Base-by-base conservation (phyloP, 1,284 basidiomycete species). In the Gomphus sp. region DNA sequence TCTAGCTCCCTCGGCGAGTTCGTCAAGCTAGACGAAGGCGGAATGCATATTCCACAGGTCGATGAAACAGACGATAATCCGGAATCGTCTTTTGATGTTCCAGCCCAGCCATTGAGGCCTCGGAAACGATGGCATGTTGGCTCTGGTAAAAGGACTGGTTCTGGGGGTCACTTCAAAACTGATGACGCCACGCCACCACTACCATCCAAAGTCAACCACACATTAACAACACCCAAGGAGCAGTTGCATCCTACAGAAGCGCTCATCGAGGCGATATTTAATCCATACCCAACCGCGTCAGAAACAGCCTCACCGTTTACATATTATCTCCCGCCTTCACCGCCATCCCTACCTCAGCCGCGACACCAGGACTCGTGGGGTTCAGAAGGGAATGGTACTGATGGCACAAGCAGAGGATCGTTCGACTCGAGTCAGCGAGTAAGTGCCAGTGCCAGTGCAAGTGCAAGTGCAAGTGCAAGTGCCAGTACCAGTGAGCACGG, bases 261-360 rank as follows among this genome's bases (percentile, higher is more conserved):
- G 52, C 76, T 90, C 52, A 89, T 90, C 63, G 88, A 90, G 60
- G 82, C 86, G 8, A 69, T 90, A 33, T 90, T 90, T 68, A 90
- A 90, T 64, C 87, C 4, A 74, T 78, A 2, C 75, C 75, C 9
- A 12, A 76, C 71, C 6, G 73, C 79, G 16, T 72, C 68, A 22
- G 64, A 66, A n/a, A 70, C 71, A 37, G 74, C 79, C 56, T 76
- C 74, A 16, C 85, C 85, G 9, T 87, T 87, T 69, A 86, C 84
- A 34, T 76, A 81, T 60, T 81, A 76, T 61, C 69, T 61, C 62
- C 58, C 51, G 53, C 60, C 60, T 59, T 59, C 39, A 36, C 52
- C 47, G 28, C 0, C 9, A 36, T 44, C 44, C n/a, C 34, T 34
- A 4, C 31, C 45, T 52, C 28, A n/a, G 48, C 31, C 36, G 50